A percentile compares a stretch with the other conserved stretches of the same genome.
Conservation (phyloP, 805 yeast genomes). For the Saccharomyces jurei region DNA sequence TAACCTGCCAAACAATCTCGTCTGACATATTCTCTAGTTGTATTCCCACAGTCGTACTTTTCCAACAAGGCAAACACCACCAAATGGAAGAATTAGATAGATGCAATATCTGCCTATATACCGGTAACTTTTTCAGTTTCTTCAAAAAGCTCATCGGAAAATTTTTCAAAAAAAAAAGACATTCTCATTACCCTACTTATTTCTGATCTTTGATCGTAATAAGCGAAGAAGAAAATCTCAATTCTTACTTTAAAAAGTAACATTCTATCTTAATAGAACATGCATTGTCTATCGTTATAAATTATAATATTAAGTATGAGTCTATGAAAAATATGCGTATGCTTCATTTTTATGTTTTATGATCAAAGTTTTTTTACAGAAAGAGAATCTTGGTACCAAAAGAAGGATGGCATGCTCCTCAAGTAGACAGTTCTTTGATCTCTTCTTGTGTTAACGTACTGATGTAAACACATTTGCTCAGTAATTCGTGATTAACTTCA, state of each 20-base stretch:
- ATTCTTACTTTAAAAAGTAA: background rate
- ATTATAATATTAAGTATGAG: background rate
- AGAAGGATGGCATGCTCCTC: background rate
- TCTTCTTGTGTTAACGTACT: constrained; percentile 67
- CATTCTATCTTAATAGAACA: background rate
- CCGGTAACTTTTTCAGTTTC: background rate
- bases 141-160: background rate
- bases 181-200: background rate
- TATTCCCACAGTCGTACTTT: background rate
- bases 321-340: background rate
- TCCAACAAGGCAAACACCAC: background rate
- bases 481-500: constrained; percentile 48
- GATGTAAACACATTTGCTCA: constrained; percentile 79
- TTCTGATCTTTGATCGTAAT: background rate
- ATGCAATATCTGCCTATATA: background rate
- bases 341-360: background rate
- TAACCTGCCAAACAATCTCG: constrained; percentile 95
- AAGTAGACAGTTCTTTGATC: constrained; percentile 26
- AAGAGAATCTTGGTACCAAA: background rate
- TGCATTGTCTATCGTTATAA: background rate
- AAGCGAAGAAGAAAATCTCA: background rate
- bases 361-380: background rate
- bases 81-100: background rate
- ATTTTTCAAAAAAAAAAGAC: background rate
- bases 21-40: constrained; percentile 38